Conservation (phyloP, 805 yeast species). For the Maudiozyma saulgeensis region DNA sequence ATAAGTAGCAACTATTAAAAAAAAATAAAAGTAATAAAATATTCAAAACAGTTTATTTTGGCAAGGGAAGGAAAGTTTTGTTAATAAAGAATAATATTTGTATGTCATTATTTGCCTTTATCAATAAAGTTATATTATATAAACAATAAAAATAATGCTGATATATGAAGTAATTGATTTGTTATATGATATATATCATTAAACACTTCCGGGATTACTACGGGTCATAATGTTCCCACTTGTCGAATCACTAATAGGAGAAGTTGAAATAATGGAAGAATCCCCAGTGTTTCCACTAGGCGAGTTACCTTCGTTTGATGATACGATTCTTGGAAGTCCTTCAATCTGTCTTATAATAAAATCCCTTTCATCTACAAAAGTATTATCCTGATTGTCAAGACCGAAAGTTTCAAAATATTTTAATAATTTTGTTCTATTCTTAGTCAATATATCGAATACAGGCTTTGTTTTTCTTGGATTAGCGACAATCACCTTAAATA, state of each 20-base stretch:
- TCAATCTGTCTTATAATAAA: constrained; percentile 70
- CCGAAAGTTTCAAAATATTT: constrained; percentile 59
- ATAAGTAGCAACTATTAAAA: background rate
- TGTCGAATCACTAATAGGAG: background rate
- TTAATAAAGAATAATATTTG: background rate
- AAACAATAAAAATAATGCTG: background rate
- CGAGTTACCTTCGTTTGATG: constrained; percentile 12
- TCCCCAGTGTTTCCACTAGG: background rate
- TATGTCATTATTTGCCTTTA: background rate
- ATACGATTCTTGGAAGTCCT: constrained; percentile 51
- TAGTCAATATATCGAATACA: constrained; percentile 69
- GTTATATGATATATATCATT: background rate
- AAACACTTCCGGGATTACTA: background rate
- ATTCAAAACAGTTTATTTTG: too few relatives aligned
- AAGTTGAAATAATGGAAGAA: background rate
- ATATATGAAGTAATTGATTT: background rate
- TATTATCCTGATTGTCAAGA: constrained; percentile 46
- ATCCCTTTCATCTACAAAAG: constrained; percentile 68
- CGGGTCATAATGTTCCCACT: background rate
- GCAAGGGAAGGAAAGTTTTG: too few relatives aligned
- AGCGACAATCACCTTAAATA: constrained; percentile 92
- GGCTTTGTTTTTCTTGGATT: constrained; percentile 83
- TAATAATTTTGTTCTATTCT: constrained; percentile 71
- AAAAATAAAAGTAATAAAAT: background rate
- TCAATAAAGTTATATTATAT: too few relatives aligned